Evolutionary conservation across 1,284 basidiomycete species (phyloP).

Genomic region (Acaromyces ingoldii): DNA sequence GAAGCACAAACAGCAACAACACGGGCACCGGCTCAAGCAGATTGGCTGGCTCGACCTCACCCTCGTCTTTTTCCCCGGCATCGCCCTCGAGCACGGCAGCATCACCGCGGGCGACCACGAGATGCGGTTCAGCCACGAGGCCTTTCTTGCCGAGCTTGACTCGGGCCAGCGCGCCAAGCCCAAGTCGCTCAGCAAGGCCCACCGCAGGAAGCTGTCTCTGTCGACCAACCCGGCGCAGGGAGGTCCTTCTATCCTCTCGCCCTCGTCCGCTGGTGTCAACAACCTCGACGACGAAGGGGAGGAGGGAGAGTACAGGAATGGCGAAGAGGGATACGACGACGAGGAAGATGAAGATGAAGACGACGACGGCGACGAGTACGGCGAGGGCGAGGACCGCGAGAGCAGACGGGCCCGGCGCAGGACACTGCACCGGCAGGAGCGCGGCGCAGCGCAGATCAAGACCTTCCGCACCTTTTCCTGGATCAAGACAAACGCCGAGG

Average conservation of each 20-base stretch:
- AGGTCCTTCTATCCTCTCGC: neutral
- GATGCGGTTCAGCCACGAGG: conserved; percentile 36
- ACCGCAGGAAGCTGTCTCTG: conserved; percentile 1
- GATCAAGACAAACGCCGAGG: conserved; percentile 41
- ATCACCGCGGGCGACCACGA: conserved; percentile 33
- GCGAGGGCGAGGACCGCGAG: neutral
- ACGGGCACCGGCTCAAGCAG: conserved; percentile 10
- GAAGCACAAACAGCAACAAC: too few relatives aligned
- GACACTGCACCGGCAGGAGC: conserved; percentile 30
- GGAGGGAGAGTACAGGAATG: conserved; percentile 13
- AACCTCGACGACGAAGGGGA: neutral
- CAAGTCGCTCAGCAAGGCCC: conserved; percentile 11
- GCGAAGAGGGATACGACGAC: conserved; percentile 15
- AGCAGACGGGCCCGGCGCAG: neutral
- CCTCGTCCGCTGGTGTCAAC: neutral
- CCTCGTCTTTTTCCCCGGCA: conserved; percentile 32
- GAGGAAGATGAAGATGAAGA: conserved; percentile 11
- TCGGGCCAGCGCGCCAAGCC: conserved; percentile 26
- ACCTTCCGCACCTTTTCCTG: conserved; percentile 33
- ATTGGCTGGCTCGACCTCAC: conserved; percentile 39
- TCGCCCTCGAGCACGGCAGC: conserved; percentile 27
- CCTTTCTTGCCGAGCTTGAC: conserved; percentile 28
- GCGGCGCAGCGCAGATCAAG: conserved; percentile 42
- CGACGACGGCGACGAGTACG: conserved; percentile 16
- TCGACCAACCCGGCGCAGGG: too few relatives aligned